Base-by-base conservation (phyloP, 768 basidiomycete genomes). In the Lactarius tabidus region DNA sequence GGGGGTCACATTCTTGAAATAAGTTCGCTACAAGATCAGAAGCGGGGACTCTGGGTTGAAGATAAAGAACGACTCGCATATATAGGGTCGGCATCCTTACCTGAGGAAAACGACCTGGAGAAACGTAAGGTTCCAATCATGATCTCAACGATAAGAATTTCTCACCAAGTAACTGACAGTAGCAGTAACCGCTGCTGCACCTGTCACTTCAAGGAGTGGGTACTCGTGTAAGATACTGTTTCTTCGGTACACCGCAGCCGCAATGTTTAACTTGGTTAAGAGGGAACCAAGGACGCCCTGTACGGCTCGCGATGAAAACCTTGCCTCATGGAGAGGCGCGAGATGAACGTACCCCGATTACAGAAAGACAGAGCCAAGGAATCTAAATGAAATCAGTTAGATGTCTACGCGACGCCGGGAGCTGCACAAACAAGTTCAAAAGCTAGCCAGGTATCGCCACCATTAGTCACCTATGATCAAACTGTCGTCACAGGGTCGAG, bases 21-120 rank as follows among this genome's bases (percentile, higher is more conserved):
- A 94, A 82, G 70, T 89, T 89, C 12, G 89, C 85, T 8, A 95
- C 93, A 26, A 94, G 79, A 72, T 93, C 91, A 0, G 91, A 92
- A 1, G 87, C 80, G 72, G 88, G 88, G 6, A 86, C 89, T 55
- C 88, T 86, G 62, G 14, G 26, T 26, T 6, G 48, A 9, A 52
- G 12, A 45, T 62, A 20, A 36, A 26, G 33, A 31, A 56, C 9
- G 26, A 6, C 3, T 33, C 51, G n/a, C 14, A 8, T 39, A 5
- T 33, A 55, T 35, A 52, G 15, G 12, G 52, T 6, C 15, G 39
- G 31, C 9, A 6, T 41, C 9, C 70, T 64, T 72, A 83, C 85
- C 85, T 79, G 41, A 87, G 80, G 71, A 88, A 90, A 29, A 89
- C 87, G 48, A 89, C 80, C 87, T 89, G 57, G 15, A 10, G 29